Conservation (phyloP, 164 flowering plant genomes). For the Tinospora cordifolia region DNA sequence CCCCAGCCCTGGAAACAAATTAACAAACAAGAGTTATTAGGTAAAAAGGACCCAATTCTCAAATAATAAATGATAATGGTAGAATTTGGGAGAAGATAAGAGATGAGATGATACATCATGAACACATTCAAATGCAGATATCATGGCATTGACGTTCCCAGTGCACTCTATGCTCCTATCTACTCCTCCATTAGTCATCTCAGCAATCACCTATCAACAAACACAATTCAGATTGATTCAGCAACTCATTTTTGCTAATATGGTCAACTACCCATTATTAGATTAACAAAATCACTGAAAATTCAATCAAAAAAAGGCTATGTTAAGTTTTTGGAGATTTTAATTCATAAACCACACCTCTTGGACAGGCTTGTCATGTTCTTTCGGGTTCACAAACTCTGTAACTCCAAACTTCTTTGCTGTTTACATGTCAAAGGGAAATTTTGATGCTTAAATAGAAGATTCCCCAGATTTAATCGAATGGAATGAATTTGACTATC, state of each 20-base stretch:
- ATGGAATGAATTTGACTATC: not conserved
- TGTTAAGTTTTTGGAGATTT: not conserved
- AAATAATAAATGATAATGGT: slow-evolving; percentile 41
- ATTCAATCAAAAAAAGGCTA: not conserved
- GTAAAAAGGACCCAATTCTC: not conserved
- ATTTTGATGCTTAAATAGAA: not conserved
- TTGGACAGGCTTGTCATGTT: slow-evolving; percentile 36
- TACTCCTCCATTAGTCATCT: slow-evolving; percentile 39
- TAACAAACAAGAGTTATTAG: not conserved
- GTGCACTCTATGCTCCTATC: slow-evolving; percentile 37
- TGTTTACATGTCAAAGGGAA: slow-evolving; percentile 1
- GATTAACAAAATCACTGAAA: not conserved
- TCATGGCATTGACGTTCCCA: slow-evolving; percentile 28
- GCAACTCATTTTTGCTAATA: not conserved
- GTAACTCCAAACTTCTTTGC: slow-evolving; percentile 47
- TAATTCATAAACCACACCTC: slow-evolving; percentile 23
- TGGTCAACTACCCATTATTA: not conserved
- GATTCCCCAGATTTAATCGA: not conserved
- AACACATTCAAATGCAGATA: slow-evolving; percentile 39
- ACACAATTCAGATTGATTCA: not conserved
- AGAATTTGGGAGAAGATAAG: slow-evolving; percentile 11
- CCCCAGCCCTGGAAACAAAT: slow-evolving; percentile 29
- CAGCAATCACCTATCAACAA: slow-evolving; percentile 25
- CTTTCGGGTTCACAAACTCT: slow-evolving; percentile 36
- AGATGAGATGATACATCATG: slow-evolving; percentile 26